Conservation (phyloP, 2,329 filamentous ascomycete species). For the Pezicula radicicola region DNA sequence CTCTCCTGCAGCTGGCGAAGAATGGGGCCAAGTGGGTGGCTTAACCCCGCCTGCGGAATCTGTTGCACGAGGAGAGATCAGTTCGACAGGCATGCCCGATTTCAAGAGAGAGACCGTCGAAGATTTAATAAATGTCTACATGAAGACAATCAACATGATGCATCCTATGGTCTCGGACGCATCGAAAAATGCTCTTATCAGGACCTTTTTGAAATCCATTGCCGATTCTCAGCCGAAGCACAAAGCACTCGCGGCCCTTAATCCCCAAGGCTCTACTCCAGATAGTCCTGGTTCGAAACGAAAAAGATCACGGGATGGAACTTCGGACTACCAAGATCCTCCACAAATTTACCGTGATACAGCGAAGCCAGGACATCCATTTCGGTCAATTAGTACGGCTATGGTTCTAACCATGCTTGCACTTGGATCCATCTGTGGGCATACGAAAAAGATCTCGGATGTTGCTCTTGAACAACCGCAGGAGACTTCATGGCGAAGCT, state of each 20-base stretch:
- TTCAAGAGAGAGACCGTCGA: conserved; percentile 49
- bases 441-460: conserved; percentile 53
- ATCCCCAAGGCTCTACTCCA: conserved; percentile 13
- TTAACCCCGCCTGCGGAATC: conserved; percentile 22
- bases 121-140: conserved; percentile 54
- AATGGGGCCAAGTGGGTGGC: conserved; percentile 56
- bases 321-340: conserved; percentile 19
- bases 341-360: conserved; percentile 15
- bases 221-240: conserved; percentile 22
- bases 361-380: conserved; percentile 46
- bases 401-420: conserved; percentile 81
- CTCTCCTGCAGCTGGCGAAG: conserved; percentile 49
- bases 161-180: conserved; percentile 57
- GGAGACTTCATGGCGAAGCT: conserved; percentile 14
- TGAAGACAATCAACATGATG: conserved; percentile 61
- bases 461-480: conserved; percentile 41
- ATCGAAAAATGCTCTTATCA: conserved; percentile 39
- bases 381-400: conserved; percentile 73
- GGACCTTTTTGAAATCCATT: conserved; percentile 26
- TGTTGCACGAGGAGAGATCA: conserved; percentile 22
- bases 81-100: conserved; percentile 48
- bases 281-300: conserved; percentile 29
- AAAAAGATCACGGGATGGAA: conserved; percentile 23
- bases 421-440: conserved; percentile 75
- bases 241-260: conserved; percentile 17